Base-by-base conservation (phyloP, 2,329 filamentous ascomycete species). In the Ascocoryne sarcoides region DNA sequence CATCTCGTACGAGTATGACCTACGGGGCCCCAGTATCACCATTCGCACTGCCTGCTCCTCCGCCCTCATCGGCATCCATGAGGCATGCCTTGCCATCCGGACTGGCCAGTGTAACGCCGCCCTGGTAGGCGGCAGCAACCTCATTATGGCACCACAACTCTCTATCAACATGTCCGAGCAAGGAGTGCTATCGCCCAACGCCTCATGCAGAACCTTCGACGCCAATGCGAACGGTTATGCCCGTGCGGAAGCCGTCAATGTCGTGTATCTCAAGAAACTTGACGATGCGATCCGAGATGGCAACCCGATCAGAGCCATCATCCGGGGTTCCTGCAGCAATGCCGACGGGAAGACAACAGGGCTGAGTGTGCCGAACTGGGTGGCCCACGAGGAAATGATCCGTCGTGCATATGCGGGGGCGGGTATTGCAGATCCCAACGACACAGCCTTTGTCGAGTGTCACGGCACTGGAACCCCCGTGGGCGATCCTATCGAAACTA, bases 161-260 rank as follows among this genome's bases (percentile, higher is more conserved):
- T 3, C 32, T 10, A 5, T 35, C 4, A 19, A 16, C 5, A 20
- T 35, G 9, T 10, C 15, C 3, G 32, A 35, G 4, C 8, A 20
- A n/a, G 32, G 32, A 3, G 17, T 35, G 8, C 17, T 35, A 5
- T 35, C 32, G 3, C 32, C 32, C 3, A 19, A 35, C 4, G 32
- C 16, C 17, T 12, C 19, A 3, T 73, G 69, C 32, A 71, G 67
- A 43, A 70, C 69, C 3, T 79, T 76, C 46, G 76, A 81, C 46
- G 52, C 64, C n/a, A 62, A 66, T 2, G 79, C 75, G 15, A 70
- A 76, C 43, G 79, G 79, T 1, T 83, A 82, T 49, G 75, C 70
- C 0, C 65, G 77, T 29, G 78, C 76, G 1, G 79, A 83, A 50
- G 79, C 76, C 1, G 63, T 74, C 17, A 73, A 67, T 0, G 65